phyloP scores from a whole-genome alignment of 345 rosid species.

The Cardamine chenopodiifolia region DNA sequence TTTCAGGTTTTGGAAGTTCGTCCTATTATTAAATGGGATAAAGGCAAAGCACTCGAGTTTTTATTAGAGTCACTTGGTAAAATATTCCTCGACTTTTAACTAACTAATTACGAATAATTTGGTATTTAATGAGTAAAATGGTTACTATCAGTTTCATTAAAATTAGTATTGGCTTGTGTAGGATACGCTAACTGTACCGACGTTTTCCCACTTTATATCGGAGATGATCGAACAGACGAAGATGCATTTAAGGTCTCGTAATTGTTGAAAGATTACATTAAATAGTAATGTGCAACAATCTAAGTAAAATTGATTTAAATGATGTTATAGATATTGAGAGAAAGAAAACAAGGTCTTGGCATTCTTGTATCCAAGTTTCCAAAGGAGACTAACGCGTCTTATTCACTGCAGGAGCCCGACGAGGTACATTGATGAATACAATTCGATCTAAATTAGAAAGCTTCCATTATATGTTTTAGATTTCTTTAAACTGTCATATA shows the following conservation, averaged over 20 bases:
- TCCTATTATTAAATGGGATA: constrained; percentile 92
- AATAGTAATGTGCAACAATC: background rate
- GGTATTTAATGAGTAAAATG: constrained; percentile 1
- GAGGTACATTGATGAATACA: constrained; percentile 43
- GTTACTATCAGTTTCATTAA: background rate
- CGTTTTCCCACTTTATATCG: constrained; percentile 90
- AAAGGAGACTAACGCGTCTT: constrained; percentile 88
- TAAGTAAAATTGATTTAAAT: background rate
- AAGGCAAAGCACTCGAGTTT: constrained; percentile 98
- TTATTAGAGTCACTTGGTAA: constrained; percentile 88
- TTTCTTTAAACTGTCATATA: background rate
- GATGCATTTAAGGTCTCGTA: constrained; percentile 90
- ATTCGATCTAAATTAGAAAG: background rate
- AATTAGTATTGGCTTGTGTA: constrained; percentile 31
- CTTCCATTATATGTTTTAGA: background rate
- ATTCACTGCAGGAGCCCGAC: constrained; percentile 77
- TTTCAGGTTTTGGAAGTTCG: constrained; percentile 90
- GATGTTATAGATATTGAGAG: constrained; percentile 60
- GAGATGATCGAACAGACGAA: constrained; percentile 95
- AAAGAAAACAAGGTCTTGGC: constrained; percentile 85
- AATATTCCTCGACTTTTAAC: constrained; percentile 12
- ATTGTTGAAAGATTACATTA: constrained; percentile 1
- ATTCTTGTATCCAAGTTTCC: constrained; percentile 91
- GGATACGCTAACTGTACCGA: constrained; percentile 79
- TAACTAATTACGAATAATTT: background rate